These are phyloP conservation scores for Nakazawaea laoshanensis DNA, from an alignment of 805 yeast species.

Conservation along the genomic window DNA sequence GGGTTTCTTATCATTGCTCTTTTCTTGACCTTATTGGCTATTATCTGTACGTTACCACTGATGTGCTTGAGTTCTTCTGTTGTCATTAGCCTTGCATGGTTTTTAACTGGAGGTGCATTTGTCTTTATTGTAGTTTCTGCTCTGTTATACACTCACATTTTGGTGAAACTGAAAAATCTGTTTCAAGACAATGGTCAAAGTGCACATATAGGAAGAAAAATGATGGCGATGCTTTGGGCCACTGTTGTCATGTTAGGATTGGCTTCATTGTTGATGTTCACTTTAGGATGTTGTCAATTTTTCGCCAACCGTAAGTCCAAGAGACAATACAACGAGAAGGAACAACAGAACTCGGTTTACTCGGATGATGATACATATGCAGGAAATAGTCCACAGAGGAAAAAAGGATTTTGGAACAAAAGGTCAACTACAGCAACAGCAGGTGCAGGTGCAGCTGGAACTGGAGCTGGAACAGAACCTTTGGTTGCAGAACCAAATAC, in stretches of 20 bases:
- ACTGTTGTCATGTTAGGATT: conserved; percentile 6
- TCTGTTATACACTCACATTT: conserved; percentile 8
- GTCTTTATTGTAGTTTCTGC: conserved; percentile 8
- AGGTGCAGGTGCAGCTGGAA: conserved; percentile 2
- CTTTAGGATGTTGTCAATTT: conserved; percentile 9
- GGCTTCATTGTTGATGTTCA: not conserved
- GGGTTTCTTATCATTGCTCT: conserved; percentile 53
- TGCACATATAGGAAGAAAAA: conserved; percentile 7
- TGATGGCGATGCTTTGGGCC: conserved; percentile 11
- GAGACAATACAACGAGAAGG: conserved; percentile 1
- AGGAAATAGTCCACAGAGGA: not conserved
- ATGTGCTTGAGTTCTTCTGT: conserved; percentile 4
- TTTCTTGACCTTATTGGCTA: conserved; percentile 17
- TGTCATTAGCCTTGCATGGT: not conserved
- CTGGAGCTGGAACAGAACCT: not conserved
- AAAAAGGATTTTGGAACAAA: not conserved
- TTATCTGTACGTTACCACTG: conserved; percentile 2
- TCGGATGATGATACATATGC: conserved; percentile 5
- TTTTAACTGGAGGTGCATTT: conserved; percentile 1
- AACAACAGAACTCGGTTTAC: not conserved
- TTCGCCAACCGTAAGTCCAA: conserved; percentile 3
- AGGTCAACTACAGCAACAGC: not conserved
- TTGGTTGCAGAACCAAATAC: not conserved
- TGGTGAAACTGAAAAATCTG: not conserved
- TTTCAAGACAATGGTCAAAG: conserved; percentile 2